Conservation (phyloP, 805 yeast genomes). For the Barnettozyma sucrosica region DNA sequence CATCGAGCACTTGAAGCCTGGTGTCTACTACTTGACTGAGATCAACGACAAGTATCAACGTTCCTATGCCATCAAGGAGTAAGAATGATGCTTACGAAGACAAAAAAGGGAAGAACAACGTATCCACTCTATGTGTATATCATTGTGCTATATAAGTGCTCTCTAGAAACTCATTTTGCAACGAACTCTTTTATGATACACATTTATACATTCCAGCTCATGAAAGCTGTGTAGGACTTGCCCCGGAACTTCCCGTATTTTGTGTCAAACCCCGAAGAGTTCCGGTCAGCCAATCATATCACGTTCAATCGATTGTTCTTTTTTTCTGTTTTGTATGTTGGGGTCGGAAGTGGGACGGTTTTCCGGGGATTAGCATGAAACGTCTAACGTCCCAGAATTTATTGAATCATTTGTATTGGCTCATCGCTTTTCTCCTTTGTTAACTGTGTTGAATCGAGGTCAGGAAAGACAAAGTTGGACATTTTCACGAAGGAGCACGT, state of each 20-base stretch:
- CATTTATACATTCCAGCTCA: too few relatives aligned
- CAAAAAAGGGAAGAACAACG: neutral
- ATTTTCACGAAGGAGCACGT: too few relatives aligned
- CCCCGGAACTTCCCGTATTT: neutral
- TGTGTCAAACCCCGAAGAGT: neutral
- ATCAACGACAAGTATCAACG: constrained; percentile 90
- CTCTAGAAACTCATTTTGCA: neutral
- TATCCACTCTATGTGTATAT: neutral
- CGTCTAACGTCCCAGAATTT: neutral
- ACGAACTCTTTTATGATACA: neutral
- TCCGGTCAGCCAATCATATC: neutral
- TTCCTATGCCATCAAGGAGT: constrained; percentile 63
- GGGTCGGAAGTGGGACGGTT: neutral
- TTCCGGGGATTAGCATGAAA: neutral
- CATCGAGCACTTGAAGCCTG: constrained; percentile 61
- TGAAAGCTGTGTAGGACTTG: too few relatives aligned
- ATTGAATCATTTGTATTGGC: neutral
- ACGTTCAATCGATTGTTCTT: neutral
- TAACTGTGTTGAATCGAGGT: neutral
- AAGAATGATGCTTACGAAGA: constrained; percentile 13
- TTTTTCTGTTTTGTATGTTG: neutral
- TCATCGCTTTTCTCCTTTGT: neutral
- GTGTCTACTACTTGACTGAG: constrained; percentile 77
- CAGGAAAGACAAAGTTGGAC: neutral
- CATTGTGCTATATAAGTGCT: neutral